Conservation (phyloP, 257 asterid species). For the Plantago elongata region DNA sequence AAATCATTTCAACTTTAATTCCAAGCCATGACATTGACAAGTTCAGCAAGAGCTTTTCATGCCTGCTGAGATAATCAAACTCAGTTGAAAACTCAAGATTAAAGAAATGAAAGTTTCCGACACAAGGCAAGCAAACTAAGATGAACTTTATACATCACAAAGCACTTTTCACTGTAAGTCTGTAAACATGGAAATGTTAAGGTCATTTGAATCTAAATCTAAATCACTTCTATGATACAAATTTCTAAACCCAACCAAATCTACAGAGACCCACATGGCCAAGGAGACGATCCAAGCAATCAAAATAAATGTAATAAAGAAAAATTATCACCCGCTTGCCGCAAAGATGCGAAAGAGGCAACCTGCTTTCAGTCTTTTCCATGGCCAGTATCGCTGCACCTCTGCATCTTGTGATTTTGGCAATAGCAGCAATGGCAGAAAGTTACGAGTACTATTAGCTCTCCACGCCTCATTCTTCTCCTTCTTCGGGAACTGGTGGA, state of each 20-base stretch:
- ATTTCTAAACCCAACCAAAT: constrained; percentile 34
- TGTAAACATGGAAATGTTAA: constrained; percentile 22
- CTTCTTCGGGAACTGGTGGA: constrained; percentile 70
- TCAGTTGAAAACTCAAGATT: too few relatives aligned
- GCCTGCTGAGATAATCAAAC: too few relatives aligned
- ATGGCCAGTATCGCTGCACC: neutral
- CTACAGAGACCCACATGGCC: constrained; percentile 36
- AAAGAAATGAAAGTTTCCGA: neutral
- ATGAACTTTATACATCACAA: constrained; percentile 41
- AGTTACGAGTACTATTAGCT: neutral
- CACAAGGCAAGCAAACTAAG: constrained; percentile 29
- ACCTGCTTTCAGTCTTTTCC: neutral
- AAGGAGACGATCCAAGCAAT: constrained; percentile 38
- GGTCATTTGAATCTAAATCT: constrained; percentile 31
- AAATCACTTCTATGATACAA: constrained; percentile 45
- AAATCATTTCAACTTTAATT: neutral
- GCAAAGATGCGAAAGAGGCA: constrained; percentile 30
- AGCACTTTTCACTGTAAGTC: constrained; percentile 26
- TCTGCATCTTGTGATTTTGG: constrained; percentile 24
- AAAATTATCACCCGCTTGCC: constrained; percentile 33
- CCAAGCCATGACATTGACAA: too few relatives aligned
- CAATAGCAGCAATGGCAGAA: constrained; percentile 12
- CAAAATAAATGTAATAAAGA: constrained; percentile 55
- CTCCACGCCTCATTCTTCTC: constrained; percentile 37
- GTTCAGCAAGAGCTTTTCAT: neutral